Conservation (phyloP, 192 early-diverging fungal genomes). For the Dimargaris cristalligena region DNA sequence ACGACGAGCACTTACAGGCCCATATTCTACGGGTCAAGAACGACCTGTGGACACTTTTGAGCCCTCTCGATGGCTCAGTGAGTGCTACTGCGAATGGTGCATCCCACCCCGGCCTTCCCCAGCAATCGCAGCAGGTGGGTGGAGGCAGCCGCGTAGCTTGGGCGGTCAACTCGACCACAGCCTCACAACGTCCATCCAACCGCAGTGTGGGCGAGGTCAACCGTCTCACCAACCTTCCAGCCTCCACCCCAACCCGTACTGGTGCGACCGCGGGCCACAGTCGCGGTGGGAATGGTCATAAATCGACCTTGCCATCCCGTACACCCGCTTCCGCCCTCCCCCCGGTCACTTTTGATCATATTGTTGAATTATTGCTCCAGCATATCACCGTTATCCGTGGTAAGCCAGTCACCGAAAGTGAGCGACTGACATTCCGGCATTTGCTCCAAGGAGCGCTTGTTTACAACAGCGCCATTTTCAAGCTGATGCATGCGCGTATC, state of each 20-base stretch:
- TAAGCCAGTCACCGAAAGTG: not conserved
- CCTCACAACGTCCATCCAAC: not conserved
- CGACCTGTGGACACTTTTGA: not conserved
- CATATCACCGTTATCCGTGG: not conserved
- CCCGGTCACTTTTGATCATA: slow-evolving; percentile 1
- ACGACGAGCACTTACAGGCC: not conserved
- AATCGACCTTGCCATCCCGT: no score
- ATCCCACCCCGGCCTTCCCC: not conserved
- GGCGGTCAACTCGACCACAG: not conserved
- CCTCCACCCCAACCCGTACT: no score
- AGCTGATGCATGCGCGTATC: not conserved
- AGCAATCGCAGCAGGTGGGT: not conserved
- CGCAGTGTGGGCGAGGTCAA: not conserved
- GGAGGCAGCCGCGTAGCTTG: not conserved
- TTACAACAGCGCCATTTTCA: not conserved
- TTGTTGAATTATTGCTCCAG: not conserved
- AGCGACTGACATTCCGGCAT: not conserved
- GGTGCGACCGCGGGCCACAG: no score
- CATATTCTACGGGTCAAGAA: slow-evolving; percentile 4
- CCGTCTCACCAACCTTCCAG: not conserved
- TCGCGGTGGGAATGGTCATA: not conserved
- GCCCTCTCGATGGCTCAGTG: not conserved
- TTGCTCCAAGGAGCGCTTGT: not conserved
- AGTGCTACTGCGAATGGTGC: not conserved
- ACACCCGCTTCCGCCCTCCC: not conserved